Percentiles rank a stretch among this genome's conserved stretches.
Evolutionary conservation across 1,284 basidiomycete species (phyloP).

Genomic region (Lignosus rhinocerotis): DNA sequence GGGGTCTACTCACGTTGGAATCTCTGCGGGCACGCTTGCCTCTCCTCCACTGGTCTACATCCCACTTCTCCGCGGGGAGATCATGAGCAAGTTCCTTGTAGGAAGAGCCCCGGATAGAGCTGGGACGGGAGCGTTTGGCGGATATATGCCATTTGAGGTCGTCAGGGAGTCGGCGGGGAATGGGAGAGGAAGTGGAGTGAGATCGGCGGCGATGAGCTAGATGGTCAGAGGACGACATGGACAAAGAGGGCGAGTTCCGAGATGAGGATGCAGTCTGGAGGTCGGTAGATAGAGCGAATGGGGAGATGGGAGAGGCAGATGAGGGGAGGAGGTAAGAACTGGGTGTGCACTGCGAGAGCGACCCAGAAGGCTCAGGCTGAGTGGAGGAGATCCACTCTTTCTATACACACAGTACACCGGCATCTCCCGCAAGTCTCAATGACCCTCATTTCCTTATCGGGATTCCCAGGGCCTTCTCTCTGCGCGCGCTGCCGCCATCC

Average conservation of each 20-base stretch:
- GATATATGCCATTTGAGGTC: slow-evolving; percentile 42
- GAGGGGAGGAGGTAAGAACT: neutral
- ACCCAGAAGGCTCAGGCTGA: slow-evolving; percentile 5
- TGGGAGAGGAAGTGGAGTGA: slow-evolving; percentile 50
- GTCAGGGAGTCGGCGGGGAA: slow-evolving; percentile 37
- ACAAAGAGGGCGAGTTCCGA: neutral
- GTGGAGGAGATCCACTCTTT: neutral
- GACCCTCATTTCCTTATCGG: slow-evolving; percentile 7
- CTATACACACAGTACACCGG: slow-evolving; percentile 21
- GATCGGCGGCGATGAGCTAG: slow-evolving; percentile 52
- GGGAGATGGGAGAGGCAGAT: neutral
- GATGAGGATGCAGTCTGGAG: neutral
- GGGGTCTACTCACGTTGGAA: slow-evolving; percentile 40
- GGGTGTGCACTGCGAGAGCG: slow-evolving; percentile 1
- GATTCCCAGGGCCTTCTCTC: neutral
- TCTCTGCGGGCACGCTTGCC: slow-evolving; percentile 54
- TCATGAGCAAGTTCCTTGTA: slow-evolving; percentile 38
- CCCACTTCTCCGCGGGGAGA: slow-evolving; percentile 45
- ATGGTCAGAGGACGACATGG: slow-evolving; percentile 42
- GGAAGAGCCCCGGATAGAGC: slow-evolving; percentile 35
- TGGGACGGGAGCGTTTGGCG: slow-evolving; percentile 48
- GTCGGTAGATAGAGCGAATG: neutral
- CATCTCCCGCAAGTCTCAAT: slow-evolving; percentile 9
- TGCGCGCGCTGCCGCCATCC: neutral
- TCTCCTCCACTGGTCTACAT: slow-evolving; percentile 51